phyloP scores from a whole-genome alignment of 176 grass and related monocot species.

The Bromus sterilis region DNA sequence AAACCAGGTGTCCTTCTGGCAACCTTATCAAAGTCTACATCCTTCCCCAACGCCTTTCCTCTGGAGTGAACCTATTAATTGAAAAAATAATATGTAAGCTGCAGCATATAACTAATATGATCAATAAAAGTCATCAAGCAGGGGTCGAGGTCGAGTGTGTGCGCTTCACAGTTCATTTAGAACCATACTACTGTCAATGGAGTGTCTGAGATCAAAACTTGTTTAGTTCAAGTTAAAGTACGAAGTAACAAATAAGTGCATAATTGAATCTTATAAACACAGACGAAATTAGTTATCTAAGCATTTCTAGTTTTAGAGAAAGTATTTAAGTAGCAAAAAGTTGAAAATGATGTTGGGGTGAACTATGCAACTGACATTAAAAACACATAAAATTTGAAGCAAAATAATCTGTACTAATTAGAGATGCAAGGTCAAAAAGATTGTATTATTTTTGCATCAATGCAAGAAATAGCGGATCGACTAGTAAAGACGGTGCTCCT shows the following conservation, averaged over 20 bases:
- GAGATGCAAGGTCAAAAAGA: background rate
- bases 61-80: constrained; percentile 80
- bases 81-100: background rate
- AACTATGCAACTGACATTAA: background rate
- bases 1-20: constrained; percentile 95
- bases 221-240: background rate
- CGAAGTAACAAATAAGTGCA: background rate
- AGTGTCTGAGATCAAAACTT: background rate
- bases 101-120: background rate
- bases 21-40: constrained; percentile 96
- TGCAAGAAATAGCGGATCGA: background rate
- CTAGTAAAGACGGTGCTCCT: background rate
- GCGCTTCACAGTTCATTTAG: too few relatives aligned
- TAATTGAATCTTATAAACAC: background rate
- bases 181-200: background rate
- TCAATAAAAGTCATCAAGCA: background rate
- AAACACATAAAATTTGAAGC: background rate
- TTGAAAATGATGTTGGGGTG: background rate
- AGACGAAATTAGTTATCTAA: background rate
- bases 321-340: background rate
- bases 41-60: constrained; percentile 90
- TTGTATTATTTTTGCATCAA: background rate
- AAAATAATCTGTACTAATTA: background rate
- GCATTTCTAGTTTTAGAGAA: background rate
- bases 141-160: too few relatives aligned